Conservation (phyloP, 371 early-diverging fungal genomes). For the Mucor irregularis region DNA sequence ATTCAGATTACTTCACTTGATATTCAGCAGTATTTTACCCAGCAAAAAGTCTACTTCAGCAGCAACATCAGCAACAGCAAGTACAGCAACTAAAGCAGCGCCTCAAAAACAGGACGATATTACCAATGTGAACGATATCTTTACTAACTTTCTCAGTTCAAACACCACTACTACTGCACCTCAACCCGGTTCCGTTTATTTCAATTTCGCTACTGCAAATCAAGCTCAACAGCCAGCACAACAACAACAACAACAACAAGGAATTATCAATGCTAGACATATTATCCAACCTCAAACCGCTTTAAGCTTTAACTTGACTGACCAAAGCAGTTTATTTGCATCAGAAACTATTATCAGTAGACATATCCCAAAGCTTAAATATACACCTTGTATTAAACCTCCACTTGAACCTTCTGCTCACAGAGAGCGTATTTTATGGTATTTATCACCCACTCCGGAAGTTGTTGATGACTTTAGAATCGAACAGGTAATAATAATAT, state of each 20-base stretch:
- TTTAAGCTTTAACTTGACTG: neutral
- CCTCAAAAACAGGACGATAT: neutral
- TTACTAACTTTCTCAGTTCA: neutral
- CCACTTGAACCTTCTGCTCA: constrained; percentile 10
- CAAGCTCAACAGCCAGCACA: neutral
- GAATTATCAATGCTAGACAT: neutral
- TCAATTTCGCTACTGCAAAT: neutral
- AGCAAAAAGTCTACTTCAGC: neutral
- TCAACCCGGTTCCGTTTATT: neutral
- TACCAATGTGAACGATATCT: too few relatives aligned
- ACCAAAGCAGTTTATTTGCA: neutral
- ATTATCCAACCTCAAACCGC: neutral
- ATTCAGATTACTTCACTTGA: too few relatives aligned
- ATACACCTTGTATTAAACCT: constrained; percentile 10
- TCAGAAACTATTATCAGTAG: neutral
- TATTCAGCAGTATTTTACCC: neutral
- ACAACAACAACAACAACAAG: neutral
- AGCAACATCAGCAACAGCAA: neutral
- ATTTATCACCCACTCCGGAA: constrained; percentile 11
- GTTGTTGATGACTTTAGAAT: constrained; percentile 22
- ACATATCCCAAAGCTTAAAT: neutral
- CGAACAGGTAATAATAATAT: constrained; percentile 13
- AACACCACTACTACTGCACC: neutral
- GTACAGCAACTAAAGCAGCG: neutral
- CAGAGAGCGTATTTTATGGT: constrained; percentile 18